These are phyloP conservation scores for Podaxis sp. DNA, from an alignment of 768 basidiomycete species.

Conservation along the genomic window DNA sequence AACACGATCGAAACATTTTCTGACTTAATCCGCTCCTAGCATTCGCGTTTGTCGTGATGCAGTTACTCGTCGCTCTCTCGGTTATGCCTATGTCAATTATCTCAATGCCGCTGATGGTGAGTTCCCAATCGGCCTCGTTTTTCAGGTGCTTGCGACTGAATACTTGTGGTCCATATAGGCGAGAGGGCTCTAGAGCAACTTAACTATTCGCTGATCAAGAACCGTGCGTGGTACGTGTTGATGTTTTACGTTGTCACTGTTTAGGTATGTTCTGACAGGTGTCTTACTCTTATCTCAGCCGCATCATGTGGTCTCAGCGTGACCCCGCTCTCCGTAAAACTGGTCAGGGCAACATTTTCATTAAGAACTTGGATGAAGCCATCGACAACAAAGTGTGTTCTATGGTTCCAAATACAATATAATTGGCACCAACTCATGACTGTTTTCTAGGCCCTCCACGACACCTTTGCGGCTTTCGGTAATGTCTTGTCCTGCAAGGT, in stretches of 20 bases:
- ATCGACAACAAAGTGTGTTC: slow-evolving; percentile 90
- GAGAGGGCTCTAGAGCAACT: slow-evolving; percentile 98
- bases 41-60: slow-evolving; percentile 99
- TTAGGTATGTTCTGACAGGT: slow-evolving; percentile 10
- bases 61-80: slow-evolving; percentile 98
- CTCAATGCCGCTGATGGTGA: slow-evolving; percentile 90
- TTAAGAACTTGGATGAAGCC: slow-evolving; percentile 96
- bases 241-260: slow-evolving; percentile 20
- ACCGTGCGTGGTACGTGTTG: slow-evolving; percentile 75
- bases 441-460: slow-evolving; percentile 80
- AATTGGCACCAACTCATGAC: not conserved
- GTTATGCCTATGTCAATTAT: slow-evolving; percentile 99
- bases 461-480: slow-evolving; percentile 98
- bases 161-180: slow-evolving; percentile 39
- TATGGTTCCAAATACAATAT: not conserved
- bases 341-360: slow-evolving; percentile 99
- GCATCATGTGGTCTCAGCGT: slow-evolving; percentile 99
- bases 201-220: slow-evolving; percentile 99
- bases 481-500: slow-evolving; percentile 99
- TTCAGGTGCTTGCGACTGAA: slow-evolving; percentile 7
- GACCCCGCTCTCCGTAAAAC: slow-evolving; percentile 99
- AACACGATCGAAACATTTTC: slow-evolving; percentile 7
- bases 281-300: slow-evolving; percentile 42
- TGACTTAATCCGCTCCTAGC: slow-evolving; percentile 33
- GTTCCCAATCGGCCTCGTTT: slow-evolving; percentile 18